Conservation (phyloP, 768 basidiomycete species). For the Phylloporus sp. region DNA sequence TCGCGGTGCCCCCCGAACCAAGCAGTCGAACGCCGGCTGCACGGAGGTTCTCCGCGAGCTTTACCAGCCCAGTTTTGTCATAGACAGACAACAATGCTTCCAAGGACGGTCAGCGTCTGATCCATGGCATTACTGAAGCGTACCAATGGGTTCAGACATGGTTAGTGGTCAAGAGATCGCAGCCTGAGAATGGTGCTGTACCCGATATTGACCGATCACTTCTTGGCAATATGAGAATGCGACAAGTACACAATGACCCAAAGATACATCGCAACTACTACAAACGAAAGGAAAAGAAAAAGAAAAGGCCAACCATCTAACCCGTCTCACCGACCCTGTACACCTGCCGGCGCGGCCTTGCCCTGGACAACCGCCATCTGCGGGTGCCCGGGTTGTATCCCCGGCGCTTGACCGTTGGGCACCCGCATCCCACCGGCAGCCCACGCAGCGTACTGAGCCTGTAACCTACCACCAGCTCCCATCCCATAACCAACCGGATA, state of each 20-base stretch:
- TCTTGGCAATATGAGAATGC: background rate
- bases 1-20: constrained; percentile 96
- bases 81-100: constrained; percentile 91
- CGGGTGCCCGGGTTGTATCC: constrained; percentile 27
- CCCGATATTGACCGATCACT: too few species aligned
- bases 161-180: constrained; percentile 10
- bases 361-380: constrained; percentile 30
- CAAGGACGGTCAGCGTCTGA: constrained; percentile 3
- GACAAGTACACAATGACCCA: constrained; percentile 12
- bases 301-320: constrained; percentile 3
- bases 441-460: constrained; percentile 25
- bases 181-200: too few species aligned
- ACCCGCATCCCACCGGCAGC: constrained; percentile 16
- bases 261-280: constrained; percentile 7
- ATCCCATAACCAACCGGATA: constrained; percentile 24
- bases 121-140: constrained; percentile 1
- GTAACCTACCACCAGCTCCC: constrained; percentile 14
- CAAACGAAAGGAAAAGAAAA: background rate
- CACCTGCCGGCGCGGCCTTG: constrained; percentile 31
- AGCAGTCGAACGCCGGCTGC: constrained; percentile 80
- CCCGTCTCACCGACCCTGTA: constrained; percentile 30
- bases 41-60: constrained; percentile 82
- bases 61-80: constrained; percentile 87
- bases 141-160: constrained; percentile 30
- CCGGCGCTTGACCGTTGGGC: constrained; percentile 24